These are phyloP conservation scores for Neofusicoccum parvum DNA, from an alignment of 2,329 filamentous ascomycete species.

Conservation along the genomic window DNA sequence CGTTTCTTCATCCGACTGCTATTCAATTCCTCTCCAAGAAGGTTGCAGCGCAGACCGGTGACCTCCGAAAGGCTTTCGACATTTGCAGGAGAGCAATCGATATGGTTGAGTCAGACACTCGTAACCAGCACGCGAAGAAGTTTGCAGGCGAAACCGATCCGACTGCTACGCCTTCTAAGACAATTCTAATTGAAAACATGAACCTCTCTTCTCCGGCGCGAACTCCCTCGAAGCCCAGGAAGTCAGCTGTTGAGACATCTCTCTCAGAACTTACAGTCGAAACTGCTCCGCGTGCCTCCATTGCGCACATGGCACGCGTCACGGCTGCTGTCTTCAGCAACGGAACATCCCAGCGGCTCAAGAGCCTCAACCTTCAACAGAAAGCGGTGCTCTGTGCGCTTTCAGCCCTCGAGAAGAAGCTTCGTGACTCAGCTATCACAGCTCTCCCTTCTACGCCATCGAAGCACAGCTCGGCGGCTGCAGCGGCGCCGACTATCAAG, in stretches of 20 bases:
- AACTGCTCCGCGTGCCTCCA: constrained; percentile 84
- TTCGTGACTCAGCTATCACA: constrained; percentile 46
- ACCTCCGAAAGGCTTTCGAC: constrained; percentile 92
- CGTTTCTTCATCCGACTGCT: constrained; percentile 90
- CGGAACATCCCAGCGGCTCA: constrained; percentile 80
- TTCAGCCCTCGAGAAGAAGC: constrained; percentile 80
- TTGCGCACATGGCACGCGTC: constrained; percentile 88
- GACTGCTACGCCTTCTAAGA: constrained; percentile 69
- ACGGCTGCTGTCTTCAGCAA: constrained; percentile 90
- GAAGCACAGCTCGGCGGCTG: constrained; percentile 46
- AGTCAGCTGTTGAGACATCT: constrained; percentile 38
- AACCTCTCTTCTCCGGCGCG: constrained; percentile 66
- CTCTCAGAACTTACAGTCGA: constrained; percentile 68
- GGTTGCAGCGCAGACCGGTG: constrained; percentile 89
- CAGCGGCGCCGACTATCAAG: constrained; percentile 76
- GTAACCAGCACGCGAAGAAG: constrained; percentile 68
- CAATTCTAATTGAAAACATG: constrained; percentile 76
- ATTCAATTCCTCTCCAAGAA: constrained; percentile 95
- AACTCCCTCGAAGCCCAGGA: constrained; percentile 42
- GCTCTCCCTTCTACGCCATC: constrained; percentile 40
- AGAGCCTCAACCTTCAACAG: constrained; percentile 90
- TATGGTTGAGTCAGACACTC: constrained; percentile 82
- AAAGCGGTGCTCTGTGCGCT: constrained; percentile 92
- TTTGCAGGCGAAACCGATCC: constrained; percentile 55
- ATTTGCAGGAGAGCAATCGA: constrained; percentile 89